Evolutionary conservation across 495 filamentous ascomycete genomes (phyloP).

Genomic region (Aspergillus taichungensis): DNA sequence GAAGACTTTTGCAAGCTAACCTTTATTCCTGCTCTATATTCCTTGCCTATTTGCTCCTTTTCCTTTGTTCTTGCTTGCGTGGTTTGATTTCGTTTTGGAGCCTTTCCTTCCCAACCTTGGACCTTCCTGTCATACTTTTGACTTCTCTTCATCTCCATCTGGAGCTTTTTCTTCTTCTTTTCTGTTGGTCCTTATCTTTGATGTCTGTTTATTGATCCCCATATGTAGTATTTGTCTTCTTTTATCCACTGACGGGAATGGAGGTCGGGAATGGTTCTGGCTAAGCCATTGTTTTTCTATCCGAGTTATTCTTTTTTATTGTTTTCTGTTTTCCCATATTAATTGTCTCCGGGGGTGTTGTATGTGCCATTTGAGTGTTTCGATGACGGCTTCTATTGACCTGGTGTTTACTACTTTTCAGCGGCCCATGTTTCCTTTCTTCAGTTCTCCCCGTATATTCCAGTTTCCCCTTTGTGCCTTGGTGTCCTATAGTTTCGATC

Average conservation of each 20-base stretch:
- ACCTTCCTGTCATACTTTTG: not conserved
- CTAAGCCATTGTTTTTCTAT: conserved; percentile 28
- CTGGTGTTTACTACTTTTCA: conserved; percentile 19
- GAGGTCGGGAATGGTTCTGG: conserved; percentile 26
- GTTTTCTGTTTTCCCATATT: conserved; percentile 19
- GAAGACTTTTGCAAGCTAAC: too few relatives aligned
- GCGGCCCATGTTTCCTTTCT: conserved; percentile 21
- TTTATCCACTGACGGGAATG: conserved; percentile 15
- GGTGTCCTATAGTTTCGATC: not conserved
- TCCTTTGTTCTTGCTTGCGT: too few relatives aligned
- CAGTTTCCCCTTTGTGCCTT: not conserved
- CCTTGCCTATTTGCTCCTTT: too few relatives aligned
- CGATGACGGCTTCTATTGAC: conserved; percentile 9
- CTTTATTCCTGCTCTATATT: too few relatives aligned
- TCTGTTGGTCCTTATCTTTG: conserved; percentile 20
- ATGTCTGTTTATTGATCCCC: conserved; percentile 27
- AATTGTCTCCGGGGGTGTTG: conserved; percentile 16
- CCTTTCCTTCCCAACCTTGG: too few relatives aligned
- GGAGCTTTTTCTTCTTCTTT: conserved; percentile 23
- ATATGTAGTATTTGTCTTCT: conserved; percentile 27
- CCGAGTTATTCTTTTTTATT: conserved; percentile 16
- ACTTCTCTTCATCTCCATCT: conserved; percentile 13
- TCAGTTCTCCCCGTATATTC: conserved; percentile 10
- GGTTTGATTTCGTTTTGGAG: too few relatives aligned
- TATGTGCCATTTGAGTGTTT: conserved; percentile 22